Percentiles rank a stretch among this genome's conserved stretches.
phyloP scores from a whole-genome alignment of 2,329 filamentous ascomycete species.

The Pezicula carpinea region DNA sequence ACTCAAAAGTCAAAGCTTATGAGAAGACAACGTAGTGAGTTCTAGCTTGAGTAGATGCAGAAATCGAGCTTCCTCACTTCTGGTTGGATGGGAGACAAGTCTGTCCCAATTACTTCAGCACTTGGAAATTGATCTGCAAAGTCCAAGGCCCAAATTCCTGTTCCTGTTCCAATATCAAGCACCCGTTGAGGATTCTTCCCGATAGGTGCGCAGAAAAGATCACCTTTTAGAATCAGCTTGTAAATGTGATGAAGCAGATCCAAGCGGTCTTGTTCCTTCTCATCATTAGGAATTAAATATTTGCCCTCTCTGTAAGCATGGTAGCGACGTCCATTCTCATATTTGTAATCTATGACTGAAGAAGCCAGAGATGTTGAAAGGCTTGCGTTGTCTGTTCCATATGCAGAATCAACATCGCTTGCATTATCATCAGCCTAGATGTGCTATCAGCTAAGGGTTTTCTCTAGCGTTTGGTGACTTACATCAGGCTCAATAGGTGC shows the following conservation, averaged over 20 bases:
- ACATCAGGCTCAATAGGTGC: too few relatives aligned
- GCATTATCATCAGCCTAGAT: too few relatives aligned
- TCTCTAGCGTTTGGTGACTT: too few relatives aligned
- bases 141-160: slow-evolving; percentile 34
- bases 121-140: slow-evolving; percentile 11
- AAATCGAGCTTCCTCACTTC: too few relatives aligned
- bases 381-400: neutral
- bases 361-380: slow-evolving; percentile 31
- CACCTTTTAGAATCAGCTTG: slow-evolving; percentile 10
- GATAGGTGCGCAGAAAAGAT: slow-evolving; percentile 16
- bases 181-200: slow-evolving; percentile 17
- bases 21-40: too few relatives aligned
- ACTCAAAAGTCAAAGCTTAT: too few relatives aligned
- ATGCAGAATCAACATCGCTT: neutral
- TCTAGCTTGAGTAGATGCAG: too few relatives aligned
- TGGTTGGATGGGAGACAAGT: slow-evolving; percentile 16
- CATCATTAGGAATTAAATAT: slow-evolving; percentile 8
- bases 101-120: slow-evolving; percentile 13
- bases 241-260: slow-evolving; percentile 9
- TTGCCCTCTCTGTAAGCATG: slow-evolving; percentile 37
- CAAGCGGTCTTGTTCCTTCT: slow-evolving; percentile 14
- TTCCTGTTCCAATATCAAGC: slow-evolving; percentile 30
- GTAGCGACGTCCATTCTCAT: slow-evolving; percentile 42
- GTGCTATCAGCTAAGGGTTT: too few relatives aligned
- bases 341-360: slow-evolving; percentile 38